Evolutionary conservation across 495 filamentous ascomycete species (phyloP).

Genomic region (Aspergillus cristatus): DNA sequence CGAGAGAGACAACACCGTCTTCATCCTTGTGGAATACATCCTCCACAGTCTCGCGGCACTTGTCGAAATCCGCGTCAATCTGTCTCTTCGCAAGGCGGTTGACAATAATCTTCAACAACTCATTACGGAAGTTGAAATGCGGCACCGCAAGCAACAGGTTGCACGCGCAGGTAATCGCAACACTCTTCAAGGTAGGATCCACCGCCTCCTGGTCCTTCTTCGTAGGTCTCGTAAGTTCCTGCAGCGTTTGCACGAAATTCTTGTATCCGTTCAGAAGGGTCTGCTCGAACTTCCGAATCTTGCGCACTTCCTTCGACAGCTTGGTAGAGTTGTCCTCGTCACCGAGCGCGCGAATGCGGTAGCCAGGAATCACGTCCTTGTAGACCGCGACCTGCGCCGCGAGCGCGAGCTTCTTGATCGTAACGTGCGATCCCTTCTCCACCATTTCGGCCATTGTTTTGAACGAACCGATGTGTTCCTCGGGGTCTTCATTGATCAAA

Average conservation of each 20-base stretch:
- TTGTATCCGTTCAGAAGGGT: constrained; percentile 73
- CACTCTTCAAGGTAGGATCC: constrained; percentile 42
- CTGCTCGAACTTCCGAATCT: constrained; percentile 73
- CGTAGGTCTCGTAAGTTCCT: constrained; percentile 46
- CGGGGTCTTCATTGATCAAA: constrained; percentile 82
- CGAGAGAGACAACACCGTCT: constrained; percentile 77
- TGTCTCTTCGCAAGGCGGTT: constrained; percentile 64
- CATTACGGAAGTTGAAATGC: constrained; percentile 92
- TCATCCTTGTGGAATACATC: constrained; percentile 78
- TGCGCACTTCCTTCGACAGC: constrained; percentile 84
- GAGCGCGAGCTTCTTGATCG: constrained; percentile 74
- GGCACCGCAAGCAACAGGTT: constrained; percentile 68
- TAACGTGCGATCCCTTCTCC: constrained; percentile 46
- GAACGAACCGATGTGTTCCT: constrained; percentile 75
- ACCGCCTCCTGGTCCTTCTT: constrained; percentile 22
- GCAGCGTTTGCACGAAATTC: constrained; percentile 66
- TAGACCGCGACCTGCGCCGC: constrained; percentile 84
- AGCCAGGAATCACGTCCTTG: constrained; percentile 92
- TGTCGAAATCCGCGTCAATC: constrained; percentile 62
- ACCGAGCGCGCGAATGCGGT: constrained; percentile 74
- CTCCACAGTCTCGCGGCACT: constrained; percentile 71
- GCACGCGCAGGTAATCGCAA: constrained; percentile 81
- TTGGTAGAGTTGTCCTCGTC: constrained; percentile 66
- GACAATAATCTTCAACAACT: constrained; percentile 78
- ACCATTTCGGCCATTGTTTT: constrained; percentile 68